These are phyloP conservation scores for Rhodotorula paludigena DNA, from an alignment of 768 basidiomycete species.

Conservation along the genomic window DNA sequence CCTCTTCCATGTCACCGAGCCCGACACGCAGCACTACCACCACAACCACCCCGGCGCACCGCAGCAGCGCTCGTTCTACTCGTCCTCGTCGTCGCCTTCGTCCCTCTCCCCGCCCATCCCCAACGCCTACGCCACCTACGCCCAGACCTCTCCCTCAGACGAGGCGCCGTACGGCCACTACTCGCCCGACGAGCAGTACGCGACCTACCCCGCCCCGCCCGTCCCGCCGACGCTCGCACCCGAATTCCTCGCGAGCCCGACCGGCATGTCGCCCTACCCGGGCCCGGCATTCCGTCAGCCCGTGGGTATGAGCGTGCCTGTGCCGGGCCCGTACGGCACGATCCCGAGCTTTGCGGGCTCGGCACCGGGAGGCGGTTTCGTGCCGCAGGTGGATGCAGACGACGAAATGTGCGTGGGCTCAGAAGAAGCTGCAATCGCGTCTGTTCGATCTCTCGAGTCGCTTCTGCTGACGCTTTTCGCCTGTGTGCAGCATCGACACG, in stretches of 20 bases:
- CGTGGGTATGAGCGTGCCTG: too few species aligned
- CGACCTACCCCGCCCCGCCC: neutral
- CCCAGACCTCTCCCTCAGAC: neutral
- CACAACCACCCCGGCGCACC: neutral
- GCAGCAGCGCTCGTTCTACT: neutral
- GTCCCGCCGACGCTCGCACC: neutral
- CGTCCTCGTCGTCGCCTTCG: neutral
- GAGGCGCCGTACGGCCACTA: neutral
- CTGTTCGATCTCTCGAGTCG: neutral
- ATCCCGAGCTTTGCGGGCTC: too few species aligned
- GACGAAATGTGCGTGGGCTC: neutral
- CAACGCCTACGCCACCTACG: neutral
- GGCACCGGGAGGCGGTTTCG: neutral
- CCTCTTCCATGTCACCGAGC: neutral
- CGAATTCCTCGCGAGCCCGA: conserved; percentile 2
- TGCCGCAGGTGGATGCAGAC: neutral
- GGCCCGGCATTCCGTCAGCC: neutral
- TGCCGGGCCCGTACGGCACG: neutral
- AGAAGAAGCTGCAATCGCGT: too few species aligned
- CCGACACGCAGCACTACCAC: too few species aligned
- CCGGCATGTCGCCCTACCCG: conserved; percentile 6
- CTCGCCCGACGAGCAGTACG: neutral
- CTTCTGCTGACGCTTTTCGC: too few species aligned
- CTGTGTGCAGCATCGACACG: conserved; percentile 64
- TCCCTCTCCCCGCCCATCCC: neutral